Evolutionary conservation across 305 asterid species (phyloP).

Genomic region (Fraxinus dipetala): DNA sequence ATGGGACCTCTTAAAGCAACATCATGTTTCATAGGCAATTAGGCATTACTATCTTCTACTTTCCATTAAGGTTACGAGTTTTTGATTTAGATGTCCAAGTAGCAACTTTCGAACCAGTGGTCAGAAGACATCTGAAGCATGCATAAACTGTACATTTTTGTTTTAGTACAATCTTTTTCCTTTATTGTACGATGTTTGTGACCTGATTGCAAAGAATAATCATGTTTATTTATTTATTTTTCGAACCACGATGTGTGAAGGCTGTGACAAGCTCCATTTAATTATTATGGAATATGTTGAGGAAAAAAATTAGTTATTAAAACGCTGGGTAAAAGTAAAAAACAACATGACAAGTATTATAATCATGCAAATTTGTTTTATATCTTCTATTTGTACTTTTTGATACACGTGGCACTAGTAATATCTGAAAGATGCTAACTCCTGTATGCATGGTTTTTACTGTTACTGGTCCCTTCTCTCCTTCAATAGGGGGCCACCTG

Average conservation of each 20-base stretch:
- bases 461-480: slow-evolving; percentile 16
- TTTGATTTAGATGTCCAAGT: background rate
- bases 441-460: slow-evolving; percentile 6
- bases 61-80: background rate
- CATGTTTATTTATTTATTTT: background rate
- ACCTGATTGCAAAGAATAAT: background rate
- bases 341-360: background rate
- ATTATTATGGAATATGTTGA: background rate
- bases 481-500: slow-evolving; percentile 70
- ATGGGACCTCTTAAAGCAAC: background rate
- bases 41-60: background rate
- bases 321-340: background rate
- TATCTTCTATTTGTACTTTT: background rate
- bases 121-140: background rate
- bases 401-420: background rate
- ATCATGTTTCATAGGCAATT: background rate
- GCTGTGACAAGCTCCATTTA: background rate
- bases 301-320: background rate
- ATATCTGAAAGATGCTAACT: background rate
- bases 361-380: background rate
- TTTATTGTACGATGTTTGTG: background rate
- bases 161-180: background rate
- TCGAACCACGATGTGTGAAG: background rate
- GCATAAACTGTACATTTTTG: background rate
- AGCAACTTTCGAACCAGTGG: background rate